phyloP scores from a whole-genome alignment of 2,329 filamentous ascomycete genomes.

The Aspergillus oerlinghausenensis region DNA sequence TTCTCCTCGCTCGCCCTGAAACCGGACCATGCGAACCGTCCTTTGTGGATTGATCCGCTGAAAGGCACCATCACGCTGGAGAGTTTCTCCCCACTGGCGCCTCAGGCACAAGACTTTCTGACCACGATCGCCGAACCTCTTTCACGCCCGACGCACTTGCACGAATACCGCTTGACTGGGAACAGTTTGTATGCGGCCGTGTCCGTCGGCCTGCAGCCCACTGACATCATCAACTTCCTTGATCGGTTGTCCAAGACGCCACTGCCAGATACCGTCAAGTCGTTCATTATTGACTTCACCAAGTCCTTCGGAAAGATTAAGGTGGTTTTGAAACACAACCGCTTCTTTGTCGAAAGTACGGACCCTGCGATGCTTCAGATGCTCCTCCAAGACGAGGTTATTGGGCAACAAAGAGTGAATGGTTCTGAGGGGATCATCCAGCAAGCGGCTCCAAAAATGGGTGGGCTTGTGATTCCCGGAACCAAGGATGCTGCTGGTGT shows the following conservation, averaged over 20 bases:
- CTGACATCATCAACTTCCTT: slow-evolving; percentile 84
- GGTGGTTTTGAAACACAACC: slow-evolving; percentile 88
- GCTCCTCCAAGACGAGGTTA: slow-evolving; percentile 77
- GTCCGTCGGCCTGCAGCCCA: slow-evolving; percentile 82
- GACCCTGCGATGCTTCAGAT: slow-evolving; percentile 82
- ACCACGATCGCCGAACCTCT: slow-evolving; percentile 93
- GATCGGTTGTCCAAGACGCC: slow-evolving; percentile 86
- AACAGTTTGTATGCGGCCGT: slow-evolving; percentile 95
- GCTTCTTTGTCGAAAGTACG: slow-evolving; percentile 88
- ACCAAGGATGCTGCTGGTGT: slow-evolving; percentile 90
- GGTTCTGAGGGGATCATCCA: slow-evolving; percentile 69
- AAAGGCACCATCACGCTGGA: slow-evolving; percentile 87
- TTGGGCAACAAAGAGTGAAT: slow-evolving; percentile 74
- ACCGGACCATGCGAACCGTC: slow-evolving; percentile 81
- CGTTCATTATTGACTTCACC: slow-evolving; percentile 78
- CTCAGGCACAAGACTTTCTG: slow-evolving; percentile 86
- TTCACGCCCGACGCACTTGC: slow-evolving; percentile 82
- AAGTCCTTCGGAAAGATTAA: slow-evolving; percentile 94
- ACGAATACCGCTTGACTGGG: slow-evolving; percentile 87
- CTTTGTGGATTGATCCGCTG: slow-evolving; percentile 87
- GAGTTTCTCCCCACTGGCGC: slow-evolving; percentile 83
- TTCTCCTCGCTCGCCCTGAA: slow-evolving; percentile 81
- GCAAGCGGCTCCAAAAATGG: slow-evolving; percentile 79
- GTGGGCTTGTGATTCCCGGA: slow-evolving; percentile 83
- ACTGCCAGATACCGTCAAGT: slow-evolving; percentile 71